These are phyloP conservation scores for Cudoniella acicularis DNA, from an alignment of 495 filamentous ascomycete species.

Conservation along the genomic window DNA sequence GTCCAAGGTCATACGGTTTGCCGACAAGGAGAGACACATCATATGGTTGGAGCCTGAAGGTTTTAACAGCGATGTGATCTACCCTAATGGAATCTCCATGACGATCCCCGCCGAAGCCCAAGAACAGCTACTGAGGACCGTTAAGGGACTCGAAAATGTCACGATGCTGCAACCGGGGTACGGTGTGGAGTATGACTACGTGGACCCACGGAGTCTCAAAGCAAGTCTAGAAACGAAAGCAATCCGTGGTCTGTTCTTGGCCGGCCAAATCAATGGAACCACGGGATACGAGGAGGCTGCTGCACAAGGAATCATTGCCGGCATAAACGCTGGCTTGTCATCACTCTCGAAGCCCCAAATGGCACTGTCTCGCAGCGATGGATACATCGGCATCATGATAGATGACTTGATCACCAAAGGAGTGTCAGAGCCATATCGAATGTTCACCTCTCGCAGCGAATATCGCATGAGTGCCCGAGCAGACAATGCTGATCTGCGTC, in stretches of 20 bases:
- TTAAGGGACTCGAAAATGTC: constrained; percentile 82
- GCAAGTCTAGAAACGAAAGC: constrained; percentile 91
- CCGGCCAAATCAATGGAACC: constrained; percentile 97
- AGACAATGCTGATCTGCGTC: constrained; percentile 88
- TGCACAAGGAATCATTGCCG: constrained; percentile 88
- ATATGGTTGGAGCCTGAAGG: constrained; percentile 98
- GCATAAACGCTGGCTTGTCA: constrained; percentile 85
- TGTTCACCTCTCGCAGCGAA: constrained; percentile 96
- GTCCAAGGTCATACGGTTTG: constrained; percentile 89
- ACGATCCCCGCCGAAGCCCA: constrained; percentile 87
- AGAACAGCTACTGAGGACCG: constrained; percentile 75
- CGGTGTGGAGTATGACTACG: constrained; percentile 98
- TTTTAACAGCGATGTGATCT: constrained; percentile 85
- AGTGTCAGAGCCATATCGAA: constrained; percentile 93
- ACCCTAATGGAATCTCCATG: constrained; percentile 97
- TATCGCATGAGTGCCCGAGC: constrained; percentile 88
- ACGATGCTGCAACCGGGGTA: constrained; percentile 95
- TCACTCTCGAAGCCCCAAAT: constrained; percentile 61
- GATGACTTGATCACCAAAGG: constrained; percentile 98
- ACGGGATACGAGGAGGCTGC: constrained; percentile 98
- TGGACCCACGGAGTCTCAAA: constrained; percentile 84
- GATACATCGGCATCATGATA: constrained; percentile 98
- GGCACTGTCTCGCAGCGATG: constrained; percentile 75
- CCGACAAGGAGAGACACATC: constrained; percentile 70
- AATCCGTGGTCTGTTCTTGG: constrained; percentile 85